A percentile compares a stretch with the other conserved stretches of the same genome.
Conservation (phyloP, 129 eudicot genomes). For the Arctium lappa region DNA sequence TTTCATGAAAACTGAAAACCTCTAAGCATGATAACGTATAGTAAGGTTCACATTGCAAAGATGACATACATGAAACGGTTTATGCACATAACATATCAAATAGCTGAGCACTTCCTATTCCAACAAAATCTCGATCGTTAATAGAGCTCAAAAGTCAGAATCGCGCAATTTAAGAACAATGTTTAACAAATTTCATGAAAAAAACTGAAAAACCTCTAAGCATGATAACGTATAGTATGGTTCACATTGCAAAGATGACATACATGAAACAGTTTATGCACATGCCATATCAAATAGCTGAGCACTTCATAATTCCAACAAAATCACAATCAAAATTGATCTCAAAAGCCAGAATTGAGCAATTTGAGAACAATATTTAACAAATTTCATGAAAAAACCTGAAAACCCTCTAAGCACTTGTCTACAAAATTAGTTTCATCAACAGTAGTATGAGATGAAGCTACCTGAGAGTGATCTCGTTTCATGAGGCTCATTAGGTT, state of each 20-base stretch:
- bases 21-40: not conserved
- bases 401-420: not conserved
- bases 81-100: constrained; percentile 9
- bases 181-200: not conserved
- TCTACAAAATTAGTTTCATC: constrained; percentile 8
- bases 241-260: not conserved
- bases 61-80: not conserved
- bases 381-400: not conserved
- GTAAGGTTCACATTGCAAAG: not conserved
- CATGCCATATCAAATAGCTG: not conserved
- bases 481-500: constrained; percentile 82
- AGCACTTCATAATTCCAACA: not conserved
- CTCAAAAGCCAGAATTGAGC: not conserved
- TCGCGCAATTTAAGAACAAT: not conserved
- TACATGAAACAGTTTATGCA: not conserved
- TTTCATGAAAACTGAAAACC: not conserved
- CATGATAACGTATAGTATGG: not conserved
- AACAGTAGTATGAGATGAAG: not conserved
- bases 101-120: not conserved
- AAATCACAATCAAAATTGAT: not conserved
- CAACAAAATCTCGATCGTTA: not conserved
- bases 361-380: not conserved
- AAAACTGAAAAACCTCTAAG: not conserved
- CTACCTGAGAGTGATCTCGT: constrained; percentile 94
- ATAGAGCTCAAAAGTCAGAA: not conserved